These are phyloP conservation scores for Rhodomyrtus tomentosa DNA, from an alignment of 345 rosid genomes.

Conservation along the genomic window DNA sequence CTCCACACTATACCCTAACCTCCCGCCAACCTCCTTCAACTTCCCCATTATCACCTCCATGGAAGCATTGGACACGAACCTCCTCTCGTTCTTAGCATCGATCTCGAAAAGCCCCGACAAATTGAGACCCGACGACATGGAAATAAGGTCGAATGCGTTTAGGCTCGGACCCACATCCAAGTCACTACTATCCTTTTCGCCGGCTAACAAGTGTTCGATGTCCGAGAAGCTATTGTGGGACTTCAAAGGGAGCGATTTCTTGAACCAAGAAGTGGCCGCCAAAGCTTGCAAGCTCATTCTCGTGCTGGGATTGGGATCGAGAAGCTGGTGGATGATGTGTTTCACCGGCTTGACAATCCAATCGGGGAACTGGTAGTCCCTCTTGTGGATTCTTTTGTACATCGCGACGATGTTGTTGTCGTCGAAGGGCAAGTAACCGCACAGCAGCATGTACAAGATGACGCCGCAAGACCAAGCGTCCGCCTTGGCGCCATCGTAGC, in stretches of 20 bases:
- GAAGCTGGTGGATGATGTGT: slow-evolving; percentile 36
- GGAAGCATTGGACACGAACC: slow-evolving; percentile 42
- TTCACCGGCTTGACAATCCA: slow-evolving; percentile 44
- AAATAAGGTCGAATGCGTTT: slow-evolving; percentile 73
- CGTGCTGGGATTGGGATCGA: slow-evolving; percentile 68
- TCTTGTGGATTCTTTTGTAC: slow-evolving; percentile 39
- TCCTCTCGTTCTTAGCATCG: slow-evolving; percentile 30
- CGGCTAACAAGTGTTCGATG: not conserved
- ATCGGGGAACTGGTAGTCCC: slow-evolving; percentile 52
- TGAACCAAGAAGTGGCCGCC: slow-evolving; percentile 43
- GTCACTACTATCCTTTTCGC: not conserved
- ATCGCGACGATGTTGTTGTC: slow-evolving; percentile 38
- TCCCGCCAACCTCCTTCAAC: slow-evolving; percentile 29
- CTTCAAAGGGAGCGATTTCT: slow-evolving; percentile 21
- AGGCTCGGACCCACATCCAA: not conserved
- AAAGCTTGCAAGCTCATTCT: slow-evolving; percentile 52
- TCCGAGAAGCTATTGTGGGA: slow-evolving; percentile 10
- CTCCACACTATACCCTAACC: slow-evolving; percentile 21
- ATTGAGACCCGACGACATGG: slow-evolving; percentile 58
- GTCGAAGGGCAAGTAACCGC: slow-evolving; percentile 55
- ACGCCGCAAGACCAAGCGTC: slow-evolving; percentile 97
- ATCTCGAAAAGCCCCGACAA: slow-evolving; percentile 55
- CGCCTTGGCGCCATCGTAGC: slow-evolving; percentile 63
- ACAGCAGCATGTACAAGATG: slow-evolving; percentile 43
- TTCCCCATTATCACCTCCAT: slow-evolving; percentile 43